Conservation (phyloP, 2,329 filamentous ascomycete genomes). For the Penicillium sp. region DNA sequence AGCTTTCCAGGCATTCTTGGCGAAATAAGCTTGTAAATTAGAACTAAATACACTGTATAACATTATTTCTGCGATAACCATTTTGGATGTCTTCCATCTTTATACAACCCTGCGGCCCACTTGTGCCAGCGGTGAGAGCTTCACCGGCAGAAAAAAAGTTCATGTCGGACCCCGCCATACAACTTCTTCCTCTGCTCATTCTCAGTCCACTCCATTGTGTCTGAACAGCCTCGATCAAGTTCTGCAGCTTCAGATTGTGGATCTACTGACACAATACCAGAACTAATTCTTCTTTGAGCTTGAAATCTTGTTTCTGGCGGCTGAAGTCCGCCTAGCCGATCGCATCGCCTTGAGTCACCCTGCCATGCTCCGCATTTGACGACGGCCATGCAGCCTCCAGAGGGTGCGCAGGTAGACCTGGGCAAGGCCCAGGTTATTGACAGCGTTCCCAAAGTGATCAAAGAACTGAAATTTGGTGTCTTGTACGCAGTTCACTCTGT, state of each 20-base stretch:
- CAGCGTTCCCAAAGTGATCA: conserved; percentile 85
- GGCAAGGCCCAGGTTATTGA: conserved; percentile 87
- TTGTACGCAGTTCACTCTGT: conserved; percentile 55
- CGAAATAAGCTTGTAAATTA: conserved; percentile 56
- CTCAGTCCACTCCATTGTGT: conserved; percentile 1
- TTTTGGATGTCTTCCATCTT: background rate
- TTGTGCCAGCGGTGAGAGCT: conserved; percentile 15
- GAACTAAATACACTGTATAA: conserved; percentile 5
- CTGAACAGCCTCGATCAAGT: background rate
- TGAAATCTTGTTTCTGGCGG: conserved; percentile 8
- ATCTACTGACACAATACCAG: background rate
- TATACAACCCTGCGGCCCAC: background rate
- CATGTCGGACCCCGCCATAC: conserved; percentile 25
- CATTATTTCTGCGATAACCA: background rate
- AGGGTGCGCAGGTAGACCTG: conserved; percentile 47
- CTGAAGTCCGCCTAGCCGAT: conserved; percentile 18
- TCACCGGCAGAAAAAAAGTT: conserved; percentile 28
- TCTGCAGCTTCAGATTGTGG: background rate
- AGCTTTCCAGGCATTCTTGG: conserved; percentile 89
- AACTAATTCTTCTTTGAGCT: background rate
- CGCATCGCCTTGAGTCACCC: conserved; percentile 25
- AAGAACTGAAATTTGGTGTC: conserved; percentile 89
- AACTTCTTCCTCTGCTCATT: conserved; percentile 12
- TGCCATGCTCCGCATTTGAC: conserved; percentile 39
- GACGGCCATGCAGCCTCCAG: conserved; percentile 39